These are phyloP conservation scores for Alloteropsis angusta DNA, from an alignment of 202 grass and related monocot genomes.

Conservation along the genomic window DNA sequence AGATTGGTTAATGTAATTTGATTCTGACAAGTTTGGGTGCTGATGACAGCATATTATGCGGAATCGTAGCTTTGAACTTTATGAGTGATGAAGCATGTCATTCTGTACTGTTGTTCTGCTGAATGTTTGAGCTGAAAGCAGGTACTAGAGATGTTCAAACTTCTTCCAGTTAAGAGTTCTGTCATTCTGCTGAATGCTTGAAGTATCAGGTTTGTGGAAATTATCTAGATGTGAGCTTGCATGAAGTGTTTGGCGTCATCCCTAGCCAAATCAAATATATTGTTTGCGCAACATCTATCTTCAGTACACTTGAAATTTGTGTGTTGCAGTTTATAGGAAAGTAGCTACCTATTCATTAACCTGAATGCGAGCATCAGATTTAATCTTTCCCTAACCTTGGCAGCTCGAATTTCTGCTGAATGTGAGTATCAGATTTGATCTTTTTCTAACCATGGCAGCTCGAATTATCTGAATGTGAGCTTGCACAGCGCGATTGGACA, in stretches of 20 bases:
- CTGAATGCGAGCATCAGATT: no score
- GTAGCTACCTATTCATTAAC: neutral
- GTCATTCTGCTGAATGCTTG: neutral
- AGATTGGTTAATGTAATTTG: conserved; percentile 11
- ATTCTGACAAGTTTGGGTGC: neutral
- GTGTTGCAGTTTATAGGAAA: neutral
- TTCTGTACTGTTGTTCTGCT: neutral
- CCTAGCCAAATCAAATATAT: neutral
- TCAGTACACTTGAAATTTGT: neutral
- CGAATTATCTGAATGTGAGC: neutral
- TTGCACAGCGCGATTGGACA: neutral
- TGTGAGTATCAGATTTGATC: no score
- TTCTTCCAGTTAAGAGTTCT: neutral
- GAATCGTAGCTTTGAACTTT: neutral
- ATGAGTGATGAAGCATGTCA: neutral
- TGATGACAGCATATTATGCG: neutral
- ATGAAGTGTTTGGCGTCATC: neutral
- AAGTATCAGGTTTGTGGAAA: neutral
- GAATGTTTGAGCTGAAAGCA: neutral
- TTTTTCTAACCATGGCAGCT: neutral
- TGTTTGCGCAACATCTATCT: neutral
- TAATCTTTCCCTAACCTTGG: neutral
- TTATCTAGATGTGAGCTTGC: neutral
- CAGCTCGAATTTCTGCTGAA: neutral
- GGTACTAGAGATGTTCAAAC: neutral